A percentile compares a stretch with the other conserved stretches of the same genome.
Conservation (phyloP, 2,329 filamentous ascomycete genomes). For the Nigrospora sphaerica region DNA sequence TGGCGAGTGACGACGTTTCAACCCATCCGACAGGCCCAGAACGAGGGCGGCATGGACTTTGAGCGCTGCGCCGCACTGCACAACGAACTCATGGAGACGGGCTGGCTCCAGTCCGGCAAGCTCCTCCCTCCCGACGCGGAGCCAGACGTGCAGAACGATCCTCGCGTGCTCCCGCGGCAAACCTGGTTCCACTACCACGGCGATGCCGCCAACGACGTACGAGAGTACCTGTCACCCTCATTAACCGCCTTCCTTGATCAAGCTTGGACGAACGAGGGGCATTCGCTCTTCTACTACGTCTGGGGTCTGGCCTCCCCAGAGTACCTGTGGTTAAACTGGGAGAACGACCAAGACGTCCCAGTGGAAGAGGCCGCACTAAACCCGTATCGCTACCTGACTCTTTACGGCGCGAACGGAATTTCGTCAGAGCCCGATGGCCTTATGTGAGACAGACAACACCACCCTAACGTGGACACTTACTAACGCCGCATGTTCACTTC, state of each 20-base stretch:
- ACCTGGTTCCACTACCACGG: conserved; percentile 3
- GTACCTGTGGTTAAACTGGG: conserved; percentile 3
- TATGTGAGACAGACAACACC: neutral
- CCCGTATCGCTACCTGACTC: conserved; percentile 2
- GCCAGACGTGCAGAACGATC: neutral
- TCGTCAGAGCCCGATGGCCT: neutral
- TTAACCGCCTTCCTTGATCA: conserved; percentile 7
- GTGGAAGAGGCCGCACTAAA: no score
- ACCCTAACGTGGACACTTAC: neutral
- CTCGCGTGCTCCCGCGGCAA: neutral
- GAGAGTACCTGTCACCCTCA: conserved; percentile 6
- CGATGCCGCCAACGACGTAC: neutral
- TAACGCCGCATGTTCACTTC: conserved; percentile 2
- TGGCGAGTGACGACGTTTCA: neutral
- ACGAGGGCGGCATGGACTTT: conserved; percentile 6
- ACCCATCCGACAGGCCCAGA: neutral
- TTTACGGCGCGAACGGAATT: conserved; percentile 1
- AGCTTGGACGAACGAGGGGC: conserved; percentile 4
- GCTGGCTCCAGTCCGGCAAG: conserved; percentile 3
- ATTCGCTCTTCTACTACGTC: conserved; percentile 9
- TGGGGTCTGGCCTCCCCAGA: conserved; percentile 3
- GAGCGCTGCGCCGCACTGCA: conserved; percentile 12
- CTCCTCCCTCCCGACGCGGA: neutral
- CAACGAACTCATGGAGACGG: conserved; percentile 6
- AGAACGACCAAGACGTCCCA: neutral